Percentiles rank a stretch among this genome's conserved stretches.
phyloP scores from a whole-genome alignment of 164 flowering plant species.

The Kalanchoe fedtschenkoi region DNA sequence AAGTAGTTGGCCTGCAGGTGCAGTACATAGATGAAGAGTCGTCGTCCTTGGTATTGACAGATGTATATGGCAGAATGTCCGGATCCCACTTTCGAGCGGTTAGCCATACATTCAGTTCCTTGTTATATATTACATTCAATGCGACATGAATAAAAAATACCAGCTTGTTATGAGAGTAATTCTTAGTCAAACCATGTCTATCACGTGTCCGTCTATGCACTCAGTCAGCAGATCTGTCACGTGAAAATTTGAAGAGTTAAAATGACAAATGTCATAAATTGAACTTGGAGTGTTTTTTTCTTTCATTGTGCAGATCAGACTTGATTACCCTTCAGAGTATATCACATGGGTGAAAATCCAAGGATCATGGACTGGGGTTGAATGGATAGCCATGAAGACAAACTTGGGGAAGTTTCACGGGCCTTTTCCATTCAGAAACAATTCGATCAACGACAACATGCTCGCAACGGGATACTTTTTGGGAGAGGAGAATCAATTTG shows the following conservation, averaged over 20 bases:
- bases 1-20: neutral
- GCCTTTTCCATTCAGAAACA: neutral
- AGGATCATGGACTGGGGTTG: neutral
- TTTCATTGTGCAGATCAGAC: neutral
- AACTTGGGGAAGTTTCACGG: neutral
- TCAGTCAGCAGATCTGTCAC: too few species aligned
- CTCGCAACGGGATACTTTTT: neutral
- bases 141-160: too few species aligned
- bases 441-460: neutral
- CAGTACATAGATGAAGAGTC: constrained; percentile 1
- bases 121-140: too few species aligned
- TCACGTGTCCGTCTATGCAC: too few species aligned
- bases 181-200: neutral
- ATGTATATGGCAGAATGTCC: neutral
- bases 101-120: neutral
- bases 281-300: too few species aligned
- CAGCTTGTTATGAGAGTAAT: neutral
- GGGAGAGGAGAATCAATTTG: constrained; percentile 1
- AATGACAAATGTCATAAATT: too few species aligned
- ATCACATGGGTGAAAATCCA: neutral
- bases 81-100: neutral
- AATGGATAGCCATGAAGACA: neutral
- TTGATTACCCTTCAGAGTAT: constrained; percentile 2
- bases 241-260: too few species aligned
- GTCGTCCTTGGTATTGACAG: neutral